Percentiles rank a stretch among this genome's conserved stretches.
Conservation (phyloP, 2,329 filamentous ascomycete genomes). For the Sordariomycetes sp. region DNA sequence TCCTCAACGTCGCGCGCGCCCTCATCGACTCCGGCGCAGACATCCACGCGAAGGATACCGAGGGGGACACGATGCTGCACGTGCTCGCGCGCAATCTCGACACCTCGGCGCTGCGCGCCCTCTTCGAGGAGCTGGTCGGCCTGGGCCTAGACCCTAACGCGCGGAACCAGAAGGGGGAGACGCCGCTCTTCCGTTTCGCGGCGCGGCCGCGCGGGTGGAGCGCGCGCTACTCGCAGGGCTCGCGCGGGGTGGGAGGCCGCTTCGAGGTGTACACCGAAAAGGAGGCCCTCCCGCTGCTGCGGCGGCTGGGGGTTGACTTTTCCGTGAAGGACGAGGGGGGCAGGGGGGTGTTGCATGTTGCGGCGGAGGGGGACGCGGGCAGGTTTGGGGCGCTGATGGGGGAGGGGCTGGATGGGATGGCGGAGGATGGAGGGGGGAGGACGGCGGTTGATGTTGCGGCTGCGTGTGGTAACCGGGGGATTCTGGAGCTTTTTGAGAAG, state of each 20-base stretch:
- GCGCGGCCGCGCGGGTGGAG: neutral
- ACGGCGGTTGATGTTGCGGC: conserved; percentile 22
- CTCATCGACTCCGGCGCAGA: conserved; percentile 13
- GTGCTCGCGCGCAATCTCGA: conserved; percentile 7
- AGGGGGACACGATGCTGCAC: conserved; percentile 13
- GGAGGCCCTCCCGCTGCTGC: conserved; percentile 6
- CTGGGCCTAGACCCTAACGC: conserved; percentile 13
- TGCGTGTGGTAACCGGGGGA: conserved; percentile 13
- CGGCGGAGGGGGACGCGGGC: neutral
- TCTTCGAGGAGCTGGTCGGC: conserved; percentile 10
- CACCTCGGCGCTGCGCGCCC: neutral
- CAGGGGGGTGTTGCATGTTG: conserved; percentile 12
- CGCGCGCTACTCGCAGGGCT: too few species aligned
- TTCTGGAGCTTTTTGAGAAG: conserved; percentile 17
- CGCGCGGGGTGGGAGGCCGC: neutral
- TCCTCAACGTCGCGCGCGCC: neutral
- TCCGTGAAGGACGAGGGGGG: conserved; percentile 13
- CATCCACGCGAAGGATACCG: conserved; percentile 3
- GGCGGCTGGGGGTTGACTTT: conserved; percentile 15
- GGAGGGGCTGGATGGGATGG: conserved; percentile 16
- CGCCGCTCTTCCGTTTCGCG: conserved; percentile 11
- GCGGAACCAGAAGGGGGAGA: conserved; percentile 13
- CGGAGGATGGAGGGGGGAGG: conserved; percentile 16
- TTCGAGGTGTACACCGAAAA: neutral
- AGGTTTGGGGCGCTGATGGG: conserved; percentile 9